These are phyloP conservation scores for Colletotrichum sp. DNA, from an alignment of 2,329 filamentous ascomycete genomes.

Conservation along the genomic window DNA sequence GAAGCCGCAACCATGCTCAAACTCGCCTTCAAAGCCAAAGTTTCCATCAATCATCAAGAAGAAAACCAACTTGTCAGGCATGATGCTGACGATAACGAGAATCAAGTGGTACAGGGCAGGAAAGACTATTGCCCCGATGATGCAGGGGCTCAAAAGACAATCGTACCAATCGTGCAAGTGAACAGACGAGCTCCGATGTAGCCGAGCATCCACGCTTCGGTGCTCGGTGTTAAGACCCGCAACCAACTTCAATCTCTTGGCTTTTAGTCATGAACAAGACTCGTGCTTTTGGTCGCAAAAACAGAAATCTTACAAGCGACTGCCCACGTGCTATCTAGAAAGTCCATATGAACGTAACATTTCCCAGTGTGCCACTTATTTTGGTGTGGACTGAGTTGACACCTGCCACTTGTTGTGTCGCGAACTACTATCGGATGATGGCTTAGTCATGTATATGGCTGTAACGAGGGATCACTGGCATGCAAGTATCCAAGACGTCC, in stretches of 20 bases:
- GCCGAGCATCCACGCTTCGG: background rate
- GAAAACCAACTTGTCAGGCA: background rate
- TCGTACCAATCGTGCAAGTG: background rate
- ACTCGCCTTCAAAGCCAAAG: background rate
- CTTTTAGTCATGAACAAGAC: background rate
- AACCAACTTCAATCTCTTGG: background rate
- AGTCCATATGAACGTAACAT: background rate
- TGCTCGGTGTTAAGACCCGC: background rate
- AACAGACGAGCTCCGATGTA: background rate
- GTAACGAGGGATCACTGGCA: background rate
- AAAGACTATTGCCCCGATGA: background rate
- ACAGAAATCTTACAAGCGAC: background rate
- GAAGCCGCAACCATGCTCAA: background rate
- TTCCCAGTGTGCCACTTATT: background rate
- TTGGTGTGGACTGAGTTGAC: background rate
- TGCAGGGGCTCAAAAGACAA: background rate
- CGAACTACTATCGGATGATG: background rate
- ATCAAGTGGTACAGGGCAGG: background rate
- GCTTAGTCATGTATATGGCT: background rate
- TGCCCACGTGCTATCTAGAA: background rate
- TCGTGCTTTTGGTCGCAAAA: background rate
- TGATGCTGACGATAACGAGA: background rate
- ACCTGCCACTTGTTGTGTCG: background rate
- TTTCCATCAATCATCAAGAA: background rate
- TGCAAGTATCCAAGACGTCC: background rate